phyloP scores from a whole-genome alignment of 2,329 filamentous ascomycete genomes.

The Calycina marina region DNA sequence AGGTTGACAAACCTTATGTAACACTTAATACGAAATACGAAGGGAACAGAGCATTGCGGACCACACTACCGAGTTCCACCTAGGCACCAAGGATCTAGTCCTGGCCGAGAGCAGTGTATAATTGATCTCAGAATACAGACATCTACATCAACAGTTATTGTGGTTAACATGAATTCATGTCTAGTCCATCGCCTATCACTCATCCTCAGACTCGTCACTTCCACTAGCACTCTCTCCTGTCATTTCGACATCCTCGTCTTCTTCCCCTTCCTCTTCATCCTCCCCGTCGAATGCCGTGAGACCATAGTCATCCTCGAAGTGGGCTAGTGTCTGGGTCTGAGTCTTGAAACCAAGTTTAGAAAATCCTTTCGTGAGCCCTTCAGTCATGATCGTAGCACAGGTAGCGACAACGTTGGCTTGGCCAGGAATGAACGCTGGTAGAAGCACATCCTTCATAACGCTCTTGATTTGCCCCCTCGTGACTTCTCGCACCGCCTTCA shows the following conservation, averaged over 20 bases:
- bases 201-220: not conserved
- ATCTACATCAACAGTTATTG: too few species aligned
- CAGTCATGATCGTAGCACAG: conserved; percentile 70
- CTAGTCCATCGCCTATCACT: not conserved
- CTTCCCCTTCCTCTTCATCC: conserved; percentile 13
- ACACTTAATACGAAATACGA: too few species aligned
- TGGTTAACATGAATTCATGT: too few species aligned
- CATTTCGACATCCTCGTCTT: conserved; percentile 6
- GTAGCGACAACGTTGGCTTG: conserved; percentile 79
- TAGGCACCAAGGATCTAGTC: too few species aligned
- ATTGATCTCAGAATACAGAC: too few species aligned
- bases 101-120: too few species aligned
- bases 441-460: conserved; percentile 58
- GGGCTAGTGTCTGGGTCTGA: conserved; percentile 55
- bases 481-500: conserved; percentile 65
- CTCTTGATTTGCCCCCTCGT: conserved; percentile 61
- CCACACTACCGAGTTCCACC: too few species aligned
- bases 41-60: too few species aligned
- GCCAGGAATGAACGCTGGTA: conserved; percentile 67
- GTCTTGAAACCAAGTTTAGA: conserved; percentile 64
- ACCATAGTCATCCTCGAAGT: conserved; percentile 86
- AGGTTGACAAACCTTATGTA: too few species aligned
- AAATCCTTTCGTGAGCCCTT: conserved; percentile 65
- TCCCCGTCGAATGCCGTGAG: conserved; percentile 35
- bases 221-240: not conserved